Conservation (phyloP, 176 grass and related monocot species). For the Avena sativa region DNA sequence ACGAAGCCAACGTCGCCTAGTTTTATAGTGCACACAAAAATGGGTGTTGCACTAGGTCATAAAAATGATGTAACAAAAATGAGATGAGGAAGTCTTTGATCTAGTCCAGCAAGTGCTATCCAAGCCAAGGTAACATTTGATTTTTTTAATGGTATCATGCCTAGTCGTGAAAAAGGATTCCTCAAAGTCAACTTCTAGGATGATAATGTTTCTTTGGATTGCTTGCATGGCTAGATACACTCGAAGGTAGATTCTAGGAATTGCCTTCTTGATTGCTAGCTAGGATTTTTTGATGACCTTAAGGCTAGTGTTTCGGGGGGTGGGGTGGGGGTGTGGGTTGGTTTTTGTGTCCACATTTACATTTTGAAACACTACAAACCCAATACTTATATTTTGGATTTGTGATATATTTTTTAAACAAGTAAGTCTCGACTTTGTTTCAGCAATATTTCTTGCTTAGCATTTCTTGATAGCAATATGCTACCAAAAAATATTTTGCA, state of each 20-base stretch:
- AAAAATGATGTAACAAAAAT: no score
- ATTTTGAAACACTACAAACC: background rate
- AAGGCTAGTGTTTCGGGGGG: no score
- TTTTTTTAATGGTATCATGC: background rate
- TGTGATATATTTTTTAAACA: background rate
- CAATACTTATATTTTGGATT: background rate
- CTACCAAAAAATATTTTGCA: background rate
- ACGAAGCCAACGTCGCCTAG: no score
- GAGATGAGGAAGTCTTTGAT: background rate
- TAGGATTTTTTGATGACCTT: background rate
- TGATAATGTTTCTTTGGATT: background rate
- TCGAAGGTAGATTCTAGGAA: background rate
- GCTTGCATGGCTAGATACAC: background rate
- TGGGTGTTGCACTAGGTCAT: no score
- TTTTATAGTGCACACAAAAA: no score
- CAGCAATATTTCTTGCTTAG: background rate
- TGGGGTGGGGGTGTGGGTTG: no score
- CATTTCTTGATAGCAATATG: background rate
- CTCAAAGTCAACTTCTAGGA: background rate
- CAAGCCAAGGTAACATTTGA: background rate
- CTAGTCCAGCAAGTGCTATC: background rate
- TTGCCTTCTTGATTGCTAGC: background rate
- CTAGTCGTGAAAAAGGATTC: background rate
- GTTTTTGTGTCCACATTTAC: background rate
- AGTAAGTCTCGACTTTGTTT: background rate